Percentiles rank a stretch among this genome's conserved stretches.
These are phyloP conservation scores for Balakata baccata DNA, from an alignment of 345 rosid species.

Conservation along the genomic window DNA sequence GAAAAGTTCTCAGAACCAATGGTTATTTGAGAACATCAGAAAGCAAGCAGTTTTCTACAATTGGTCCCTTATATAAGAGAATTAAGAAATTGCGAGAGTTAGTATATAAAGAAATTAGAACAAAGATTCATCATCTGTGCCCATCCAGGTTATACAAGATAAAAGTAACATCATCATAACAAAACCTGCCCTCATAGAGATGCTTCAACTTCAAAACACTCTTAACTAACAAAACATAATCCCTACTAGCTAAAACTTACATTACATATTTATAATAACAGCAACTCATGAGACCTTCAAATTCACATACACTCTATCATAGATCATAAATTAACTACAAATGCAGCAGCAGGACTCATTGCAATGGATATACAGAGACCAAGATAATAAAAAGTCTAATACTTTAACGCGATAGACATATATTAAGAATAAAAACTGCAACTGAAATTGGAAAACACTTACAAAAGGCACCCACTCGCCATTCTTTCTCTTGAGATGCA, in stretches of 20 bases:
- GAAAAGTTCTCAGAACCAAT: neutral
- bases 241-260: neutral
- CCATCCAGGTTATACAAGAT: neutral
- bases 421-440: neutral
- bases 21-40: neutral
- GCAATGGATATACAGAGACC: neutral
- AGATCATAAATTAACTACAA: neutral
- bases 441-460: constrained; percentile 33
- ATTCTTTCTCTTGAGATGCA: constrained; percentile 68
- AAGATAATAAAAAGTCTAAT: neutral
- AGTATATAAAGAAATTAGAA: neutral
- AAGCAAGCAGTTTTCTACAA: neutral
- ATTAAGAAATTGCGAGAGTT: neutral
- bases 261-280: neutral
- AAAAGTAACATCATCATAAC: too few relatives aligned
- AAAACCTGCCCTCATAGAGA: neutral
- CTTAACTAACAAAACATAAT: neutral
- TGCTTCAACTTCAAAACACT: neutral
- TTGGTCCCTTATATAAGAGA: neutral
- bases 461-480: constrained; percentile 83
- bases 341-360: neutral
- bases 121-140: neutral
- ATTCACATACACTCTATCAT: neutral
- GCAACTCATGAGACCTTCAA: neutral
- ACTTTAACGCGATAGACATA: neutral